Evolutionary conservation across 495 filamentous ascomycete species (phyloP), one percentile per base, ranked within the genome.

Genomic region (Letharia columbiana): DNA sequence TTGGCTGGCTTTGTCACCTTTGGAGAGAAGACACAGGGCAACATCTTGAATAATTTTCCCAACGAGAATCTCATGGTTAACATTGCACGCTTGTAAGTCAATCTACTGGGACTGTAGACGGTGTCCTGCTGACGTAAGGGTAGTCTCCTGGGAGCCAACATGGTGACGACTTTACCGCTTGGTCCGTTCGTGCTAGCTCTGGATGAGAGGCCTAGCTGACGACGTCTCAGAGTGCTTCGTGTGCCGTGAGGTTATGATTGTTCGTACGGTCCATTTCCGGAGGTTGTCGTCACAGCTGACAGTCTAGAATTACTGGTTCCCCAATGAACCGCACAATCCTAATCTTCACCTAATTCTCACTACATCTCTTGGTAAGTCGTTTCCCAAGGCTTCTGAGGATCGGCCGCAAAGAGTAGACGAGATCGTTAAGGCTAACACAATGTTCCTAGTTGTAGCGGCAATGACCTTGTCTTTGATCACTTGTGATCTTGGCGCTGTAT

Each of bases 41-140:
- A 98, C 74, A 91, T 98, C 49, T 86, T 98, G 64, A 98, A 98
- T 78, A 98, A 98, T 77, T 97, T 98, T 73, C 91, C 94, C 6
- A 80, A 84, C 11, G 84, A 91, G 72, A 97, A 96, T 75, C 83
- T 87, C 66, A 84, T 98, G 83, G 89, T 97, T 69, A 98, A 97
- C 74, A 84, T 98, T 63, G 94, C 94, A 52, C 85, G 94, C 70
- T 80, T 98, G 84, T 88, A 78, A 70, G 82, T 71, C 28, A 40
- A 31, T 65, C 41, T 28, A 15, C 28, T 41, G 28, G 35, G 15
- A 60, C 63, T 4, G 41, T 42, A 44, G 28, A 50, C 59, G 39
- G 33, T 3, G 52, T 44, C 12, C 39, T 47, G 15, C 37, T 74
- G 77, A 68, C 78, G 64, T 39, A 37, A 39, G n/a, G 23, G 28